Evolutionary conservation across 345 rosid genomes (phyloP).

Genomic region (Bruguiera parviflora): DNA sequence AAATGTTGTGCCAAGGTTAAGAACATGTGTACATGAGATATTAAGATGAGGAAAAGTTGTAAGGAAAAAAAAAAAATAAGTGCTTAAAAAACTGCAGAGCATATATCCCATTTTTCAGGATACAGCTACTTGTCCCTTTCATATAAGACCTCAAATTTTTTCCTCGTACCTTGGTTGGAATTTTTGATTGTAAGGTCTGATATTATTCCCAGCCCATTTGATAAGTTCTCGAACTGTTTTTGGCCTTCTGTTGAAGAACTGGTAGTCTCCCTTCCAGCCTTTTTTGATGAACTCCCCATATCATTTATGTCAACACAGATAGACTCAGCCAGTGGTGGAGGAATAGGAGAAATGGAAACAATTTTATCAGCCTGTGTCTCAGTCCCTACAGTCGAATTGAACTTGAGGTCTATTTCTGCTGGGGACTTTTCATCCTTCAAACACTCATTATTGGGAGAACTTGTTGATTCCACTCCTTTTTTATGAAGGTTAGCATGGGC

Average conservation of each 20-base stretch:
- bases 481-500: conserved; percentile 23
- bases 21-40: too few species aligned
- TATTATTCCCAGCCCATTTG: background rate
- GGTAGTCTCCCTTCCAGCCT: conserved; percentile 19
- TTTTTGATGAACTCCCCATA: conserved; percentile 6
- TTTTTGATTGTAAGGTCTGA: conserved; percentile 13
- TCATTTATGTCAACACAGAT: background rate
- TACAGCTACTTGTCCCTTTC: background rate
- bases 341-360: background rate
- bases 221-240: conserved; percentile 13
- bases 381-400: conserved; percentile 1
- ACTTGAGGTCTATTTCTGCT: background rate
- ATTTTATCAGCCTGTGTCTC: conserved; percentile 3
- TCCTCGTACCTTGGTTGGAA: conserved; percentile 1
- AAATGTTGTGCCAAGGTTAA: too few species aligned
- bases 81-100: background rate
- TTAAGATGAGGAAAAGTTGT: too few species aligned
- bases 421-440: background rate
- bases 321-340: background rate
- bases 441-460: background rate
- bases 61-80: too few species aligned
- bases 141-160: background rate
- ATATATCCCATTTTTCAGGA: background rate
- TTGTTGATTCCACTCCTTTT: conserved; percentile 10
- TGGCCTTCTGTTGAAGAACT: conserved; percentile 18